Conservation (phyloP, 2,329 filamentous ascomycete genomes). For the Fusarium redolens region DNA sequence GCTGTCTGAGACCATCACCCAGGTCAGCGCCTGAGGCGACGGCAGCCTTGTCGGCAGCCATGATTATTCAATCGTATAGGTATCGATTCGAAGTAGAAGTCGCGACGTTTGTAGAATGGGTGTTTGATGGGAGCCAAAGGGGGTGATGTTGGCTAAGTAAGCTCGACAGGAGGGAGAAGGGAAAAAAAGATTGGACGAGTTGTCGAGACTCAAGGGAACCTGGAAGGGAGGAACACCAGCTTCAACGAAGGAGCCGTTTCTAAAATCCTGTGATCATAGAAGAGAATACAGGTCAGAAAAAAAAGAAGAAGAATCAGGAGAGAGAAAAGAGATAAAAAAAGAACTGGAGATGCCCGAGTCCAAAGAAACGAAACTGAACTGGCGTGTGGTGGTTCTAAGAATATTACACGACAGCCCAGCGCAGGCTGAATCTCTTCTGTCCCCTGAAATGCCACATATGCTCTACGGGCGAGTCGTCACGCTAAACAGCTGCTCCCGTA, state of each 20-base stretch:
- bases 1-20: constrained; percentile 66
- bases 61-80: constrained; percentile 48
- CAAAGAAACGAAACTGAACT: constrained; percentile 41
- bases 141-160: constrained; percentile 32
- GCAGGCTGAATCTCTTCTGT: constrained; percentile 21
- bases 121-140: constrained; percentile 33
- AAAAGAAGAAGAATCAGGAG: constrained; percentile 13
- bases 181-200: constrained; percentile 52
- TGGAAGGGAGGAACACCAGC: constrained; percentile 39
- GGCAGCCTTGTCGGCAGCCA: constrained; percentile 66
- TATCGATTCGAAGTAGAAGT: constrained; percentile 1
- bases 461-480: constrained; percentile 34
- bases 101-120: constrained; percentile 14
- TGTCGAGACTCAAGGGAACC: constrained; percentile 48
- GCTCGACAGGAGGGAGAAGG: constrained; percentile 27
- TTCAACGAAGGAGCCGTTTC: constrained; percentile 41
- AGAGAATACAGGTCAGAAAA: constrained; percentile 34
- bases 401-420: constrained; percentile 27
- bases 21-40: constrained; percentile 71
- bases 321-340: constrained; percentile 37
- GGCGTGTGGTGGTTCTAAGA: constrained; percentile 39
- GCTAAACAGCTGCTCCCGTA: constrained; percentile 36
- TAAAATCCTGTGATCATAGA: constrained; percentile 30
- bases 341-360: constrained; percentile 28
- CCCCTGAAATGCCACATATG: constrained; percentile 50